Base-by-base conservation (phyloP, 305 asterid genomes). In the Plantago rigida region DNA sequence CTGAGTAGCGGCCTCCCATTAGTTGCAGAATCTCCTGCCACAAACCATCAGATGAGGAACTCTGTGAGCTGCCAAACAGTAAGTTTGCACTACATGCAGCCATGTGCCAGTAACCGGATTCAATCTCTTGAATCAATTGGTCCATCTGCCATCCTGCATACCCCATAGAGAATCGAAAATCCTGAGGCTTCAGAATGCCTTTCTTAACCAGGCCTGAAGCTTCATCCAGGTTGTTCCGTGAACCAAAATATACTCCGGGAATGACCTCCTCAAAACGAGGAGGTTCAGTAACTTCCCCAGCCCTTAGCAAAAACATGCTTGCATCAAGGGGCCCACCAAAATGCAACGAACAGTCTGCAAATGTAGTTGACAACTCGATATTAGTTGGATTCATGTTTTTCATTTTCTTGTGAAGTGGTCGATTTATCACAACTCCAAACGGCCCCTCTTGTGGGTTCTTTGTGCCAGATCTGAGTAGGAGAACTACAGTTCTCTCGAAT, bases 241-340 rank as follows among this genome's bases (percentile, higher is more conserved):
- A 83, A 47, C 96, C 99, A 73, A 83, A 90, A 60, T 80, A 83
- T 2, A 88, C 68, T 5, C 95, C 96, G 0, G 86, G 85, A 60
- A 83, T 73, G 41, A 88, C 91, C 77, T 80, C 91, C 66, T 84
- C 91, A 14, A 88, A 81, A 26, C 94, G 79, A 15, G 77, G 71
- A 52, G 69, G 75, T 26, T 72, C 73, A 5, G 76, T 56, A 51
- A 62, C 59, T n/a, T 78, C 87, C 36, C 51, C 76, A 52, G 78
- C 67, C 74, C 84, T 76, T 62, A 88, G 59, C 72, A 92, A 53
- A 62, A 84, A 86, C 87, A 86, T 88, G 67, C 94, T 88, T 3
- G 95, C 95, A 47, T 86, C 96, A 46, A 92, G 96, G 68, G 99
- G 99, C 3, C 99, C 99, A 13, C 99, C 99, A 51, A 83, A 88